phyloP scores from a whole-genome alignment of 2,329 filamentous ascomycete species.

The Sarocladium brachiariae region DNA sequence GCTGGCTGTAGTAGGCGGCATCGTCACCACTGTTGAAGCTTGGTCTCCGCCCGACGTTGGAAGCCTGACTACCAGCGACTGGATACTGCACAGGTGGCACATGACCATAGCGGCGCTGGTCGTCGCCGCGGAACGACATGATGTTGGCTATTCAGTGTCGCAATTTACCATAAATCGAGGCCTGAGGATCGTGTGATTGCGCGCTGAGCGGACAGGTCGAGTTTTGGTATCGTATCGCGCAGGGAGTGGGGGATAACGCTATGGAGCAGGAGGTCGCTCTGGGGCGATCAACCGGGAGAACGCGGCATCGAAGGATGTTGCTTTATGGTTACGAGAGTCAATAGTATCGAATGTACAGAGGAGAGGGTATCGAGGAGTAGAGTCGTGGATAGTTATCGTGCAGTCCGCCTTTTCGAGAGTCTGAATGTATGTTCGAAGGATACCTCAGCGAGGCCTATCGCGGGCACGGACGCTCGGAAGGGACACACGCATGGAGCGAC shows the following conservation, averaged over 20 bases:
- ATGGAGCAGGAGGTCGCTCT: conserved; percentile 2
- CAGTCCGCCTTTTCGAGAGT: not conserved
- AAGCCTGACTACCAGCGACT: conserved; percentile 31
- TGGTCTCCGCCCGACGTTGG: conserved; percentile 43
- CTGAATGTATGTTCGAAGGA: not conserved
- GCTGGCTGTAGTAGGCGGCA: conserved; percentile 41
- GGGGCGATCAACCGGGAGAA: conserved; percentile 7
- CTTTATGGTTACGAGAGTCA: not conserved
- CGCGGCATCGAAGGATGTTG: conserved; percentile 1
- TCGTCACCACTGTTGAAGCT: conserved; percentile 78
- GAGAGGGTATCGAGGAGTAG: not conserved
- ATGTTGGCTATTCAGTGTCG: conserved; percentile 10
- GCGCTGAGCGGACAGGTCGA: not conserved
- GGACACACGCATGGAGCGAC: not conserved
- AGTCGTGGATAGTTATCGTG: not conserved
- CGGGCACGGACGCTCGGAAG: not conserved
- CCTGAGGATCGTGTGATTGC: not conserved
- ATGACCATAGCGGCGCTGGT: conserved; percentile 59
- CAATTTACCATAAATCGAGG: not conserved
- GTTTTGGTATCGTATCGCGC: not conserved
- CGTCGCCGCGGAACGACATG: conserved; percentile 60
- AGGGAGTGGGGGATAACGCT: not conserved
- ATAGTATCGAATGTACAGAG: not conserved
- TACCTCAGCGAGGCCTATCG: conserved; percentile 5
- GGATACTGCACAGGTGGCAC: conserved; percentile 60